Evolutionary conservation across 2,329 filamentous ascomycete species (phyloP).

Genomic region (Cytospora chrysosperma): DNA sequence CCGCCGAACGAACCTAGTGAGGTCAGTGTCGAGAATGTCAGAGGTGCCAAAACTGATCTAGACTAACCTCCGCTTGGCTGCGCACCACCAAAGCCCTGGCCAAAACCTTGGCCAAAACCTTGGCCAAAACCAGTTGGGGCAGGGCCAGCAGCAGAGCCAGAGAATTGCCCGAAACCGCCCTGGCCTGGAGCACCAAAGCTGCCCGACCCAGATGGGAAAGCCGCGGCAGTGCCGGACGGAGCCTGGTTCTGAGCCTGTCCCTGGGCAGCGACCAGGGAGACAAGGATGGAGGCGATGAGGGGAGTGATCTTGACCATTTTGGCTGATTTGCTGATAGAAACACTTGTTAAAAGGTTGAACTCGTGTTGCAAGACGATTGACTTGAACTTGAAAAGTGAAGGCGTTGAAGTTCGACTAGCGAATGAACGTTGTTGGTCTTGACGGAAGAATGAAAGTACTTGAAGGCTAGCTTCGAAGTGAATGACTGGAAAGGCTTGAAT

Average conservation of each 20-base stretch:
- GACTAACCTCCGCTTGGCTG: slow-evolving; percentile 1
- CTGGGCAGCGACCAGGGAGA: slow-evolving; percentile 21
- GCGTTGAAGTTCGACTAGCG: slow-evolving; percentile 22
- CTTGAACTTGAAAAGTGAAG: slow-evolving; percentile 6
- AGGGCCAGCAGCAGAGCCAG: not conserved
- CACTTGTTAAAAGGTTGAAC: not conserved
- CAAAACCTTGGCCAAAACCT: not conserved
- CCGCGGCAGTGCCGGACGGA: slow-evolving; percentile 6
- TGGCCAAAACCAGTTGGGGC: slow-evolving; percentile 4
- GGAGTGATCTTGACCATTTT: slow-evolving; percentile 25
- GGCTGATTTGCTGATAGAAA: slow-evolving; percentile 14
- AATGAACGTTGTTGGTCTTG: slow-evolving; percentile 22
- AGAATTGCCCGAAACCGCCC: not conserved
- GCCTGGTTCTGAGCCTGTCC: slow-evolving; percentile 2
- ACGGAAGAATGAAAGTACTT: slow-evolving; percentile 18
- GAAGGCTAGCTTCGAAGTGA: slow-evolving; percentile 25
- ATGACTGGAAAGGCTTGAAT: slow-evolving; percentile 20
- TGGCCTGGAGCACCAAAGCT: not conserved
- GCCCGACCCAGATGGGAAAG: slow-evolving; percentile 18
- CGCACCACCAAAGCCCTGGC: slow-evolving; percentile 5
- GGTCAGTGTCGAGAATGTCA: no score
- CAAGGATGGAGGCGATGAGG: slow-evolving; percentile 21
- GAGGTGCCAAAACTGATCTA: no score
- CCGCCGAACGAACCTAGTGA: no score
- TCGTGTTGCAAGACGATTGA: not conserved